phyloP scores from a whole-genome alignment of 345 rosid genomes.

The Raphanus sativus region DNA sequence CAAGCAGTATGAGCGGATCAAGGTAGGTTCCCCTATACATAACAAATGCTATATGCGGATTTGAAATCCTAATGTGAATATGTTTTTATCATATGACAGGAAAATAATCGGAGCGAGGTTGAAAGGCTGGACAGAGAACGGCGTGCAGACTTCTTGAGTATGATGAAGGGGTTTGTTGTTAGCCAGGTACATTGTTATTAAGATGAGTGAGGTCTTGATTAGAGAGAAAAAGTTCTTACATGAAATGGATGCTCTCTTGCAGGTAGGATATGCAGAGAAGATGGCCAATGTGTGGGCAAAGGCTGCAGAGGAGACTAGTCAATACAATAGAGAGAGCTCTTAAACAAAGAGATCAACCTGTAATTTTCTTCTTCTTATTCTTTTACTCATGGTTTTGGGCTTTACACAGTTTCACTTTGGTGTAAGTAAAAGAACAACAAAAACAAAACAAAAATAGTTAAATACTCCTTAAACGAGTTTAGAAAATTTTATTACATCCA shows the following conservation, averaged over 20 bases:
- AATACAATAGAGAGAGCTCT: background rate
- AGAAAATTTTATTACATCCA: background rate
- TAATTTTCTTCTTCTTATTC: constrained; percentile 8
- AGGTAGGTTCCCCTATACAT: constrained; percentile 43
- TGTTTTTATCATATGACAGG: constrained; percentile 47
- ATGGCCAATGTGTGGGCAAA: constrained; percentile 89
- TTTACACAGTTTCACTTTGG: background rate
- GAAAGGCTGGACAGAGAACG: constrained; percentile 88
- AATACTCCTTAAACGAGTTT: background rate
- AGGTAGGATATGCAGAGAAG: constrained; percentile 98
- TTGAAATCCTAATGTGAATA: background rate
- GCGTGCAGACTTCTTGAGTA: constrained; percentile 71
- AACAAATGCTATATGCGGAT: background rate
- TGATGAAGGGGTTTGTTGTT: constrained; percentile 89
- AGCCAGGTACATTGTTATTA: constrained; percentile 61
- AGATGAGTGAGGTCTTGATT: background rate
- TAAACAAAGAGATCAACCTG: background rate
- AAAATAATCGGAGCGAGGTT: constrained; percentile 75
- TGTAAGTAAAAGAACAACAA: background rate
- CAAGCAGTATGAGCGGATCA: constrained; percentile 82
- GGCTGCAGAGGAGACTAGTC: constrained; percentile 67
- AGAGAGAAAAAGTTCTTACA: background rate
- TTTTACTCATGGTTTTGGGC: constrained; percentile 15
- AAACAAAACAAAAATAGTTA: background rate
- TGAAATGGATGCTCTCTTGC: constrained; percentile 14